A percentile compares a stretch with the other conserved stretches of the same genome.
Evolutionary conservation across 2,329 filamentous ascomycete species (phyloP).

Genomic region (Sarocladiaceae sp.): DNA sequence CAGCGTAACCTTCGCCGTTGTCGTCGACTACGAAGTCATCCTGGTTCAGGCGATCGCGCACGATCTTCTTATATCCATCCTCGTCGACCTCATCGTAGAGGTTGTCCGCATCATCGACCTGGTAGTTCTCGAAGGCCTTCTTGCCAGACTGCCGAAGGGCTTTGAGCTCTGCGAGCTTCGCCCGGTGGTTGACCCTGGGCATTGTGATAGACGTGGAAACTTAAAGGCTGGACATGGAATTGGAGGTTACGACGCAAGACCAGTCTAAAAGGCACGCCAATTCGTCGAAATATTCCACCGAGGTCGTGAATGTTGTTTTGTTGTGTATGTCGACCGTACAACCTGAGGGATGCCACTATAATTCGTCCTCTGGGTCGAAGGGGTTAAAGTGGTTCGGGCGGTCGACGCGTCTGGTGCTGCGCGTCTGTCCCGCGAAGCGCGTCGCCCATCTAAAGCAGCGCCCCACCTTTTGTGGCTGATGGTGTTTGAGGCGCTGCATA

Average conservation of each 20-base stretch:
- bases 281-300: not conserved
- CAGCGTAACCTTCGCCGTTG: conserved; percentile 93
- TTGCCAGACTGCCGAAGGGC: conserved; percentile 85
- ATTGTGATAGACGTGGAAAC: conserved; percentile 20
- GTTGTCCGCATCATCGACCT: conserved; percentile 77
- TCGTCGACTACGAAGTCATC: conserved; percentile 99
- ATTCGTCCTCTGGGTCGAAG: conserved; percentile 2
- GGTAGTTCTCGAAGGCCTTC: conserved; percentile 82
- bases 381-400: conserved; percentile 4
- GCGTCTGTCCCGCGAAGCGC: conserved; percentile 11
- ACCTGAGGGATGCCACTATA: not conserved
- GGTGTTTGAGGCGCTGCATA: not conserved
- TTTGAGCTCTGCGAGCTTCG: conserved; percentile 71
- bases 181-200: conserved; percentile 35
- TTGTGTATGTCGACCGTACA: not conserved
- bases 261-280: not conserved
- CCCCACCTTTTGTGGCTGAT: not conserved
- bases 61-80: conserved; percentile 94
- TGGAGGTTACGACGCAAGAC: not conserved
- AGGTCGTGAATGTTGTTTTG: not conserved
- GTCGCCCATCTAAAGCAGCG: conserved; percentile 6
- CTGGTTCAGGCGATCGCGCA: conserved; percentile 80
- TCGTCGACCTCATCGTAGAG: conserved; percentile 97
- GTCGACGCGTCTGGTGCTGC: not conserved
- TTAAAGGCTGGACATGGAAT: conserved; percentile 14